Base-by-base conservation (phyloP, 495 filamentous ascomycete species). In the Penicillium tannophilum region DNA sequence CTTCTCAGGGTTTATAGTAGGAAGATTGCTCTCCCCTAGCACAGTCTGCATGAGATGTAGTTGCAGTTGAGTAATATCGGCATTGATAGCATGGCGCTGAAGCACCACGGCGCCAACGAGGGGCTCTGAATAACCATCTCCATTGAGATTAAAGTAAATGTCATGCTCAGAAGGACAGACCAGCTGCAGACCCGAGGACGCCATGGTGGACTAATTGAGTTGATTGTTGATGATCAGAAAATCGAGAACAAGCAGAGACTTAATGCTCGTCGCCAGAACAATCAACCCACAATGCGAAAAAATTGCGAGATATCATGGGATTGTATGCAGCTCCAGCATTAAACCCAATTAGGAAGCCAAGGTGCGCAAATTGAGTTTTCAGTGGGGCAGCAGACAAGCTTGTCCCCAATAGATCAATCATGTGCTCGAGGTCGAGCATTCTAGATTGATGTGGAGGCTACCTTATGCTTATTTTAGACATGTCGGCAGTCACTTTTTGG, bases 61-160 rank as follows among this genome's bases (percentile, higher is more conserved):
- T 31, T 49, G 46, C 26, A 49, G 6, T 28, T 49, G 46, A 31
- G 46, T 8, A 30, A 24, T 19, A n/a, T 31, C 26, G 46, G 16
- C 0, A 30, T 30, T 24, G 16, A 16, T 8, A 3, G 23, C 26
- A 17, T 31, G 12, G n/a, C 26, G 16, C 5, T 49, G 23, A 7
- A 49, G 26, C 46, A 16, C 26, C 12, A 49, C 24, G 8, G 46
- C 16, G 46, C 46, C 46, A 31, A 4, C 30, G 26, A 49, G 16
- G 14, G 46, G 46, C 24, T 49, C 46, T n/a, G 46, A 24, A 30
- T 49, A 49, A 6, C 46, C 46, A 17, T 49, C 46, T 31, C 46
- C 46, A 49, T 49, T 31, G 46, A 49, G 46, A 31, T 49, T 49
- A n/a, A 33, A 49, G 46, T 49, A 49, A 1, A 49, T 49, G 46